Percentiles rank a stretch among this genome's conserved stretches.
Conservation (phyloP, 768 basidiomycete species). For the Amanita fuliginea region DNA sequence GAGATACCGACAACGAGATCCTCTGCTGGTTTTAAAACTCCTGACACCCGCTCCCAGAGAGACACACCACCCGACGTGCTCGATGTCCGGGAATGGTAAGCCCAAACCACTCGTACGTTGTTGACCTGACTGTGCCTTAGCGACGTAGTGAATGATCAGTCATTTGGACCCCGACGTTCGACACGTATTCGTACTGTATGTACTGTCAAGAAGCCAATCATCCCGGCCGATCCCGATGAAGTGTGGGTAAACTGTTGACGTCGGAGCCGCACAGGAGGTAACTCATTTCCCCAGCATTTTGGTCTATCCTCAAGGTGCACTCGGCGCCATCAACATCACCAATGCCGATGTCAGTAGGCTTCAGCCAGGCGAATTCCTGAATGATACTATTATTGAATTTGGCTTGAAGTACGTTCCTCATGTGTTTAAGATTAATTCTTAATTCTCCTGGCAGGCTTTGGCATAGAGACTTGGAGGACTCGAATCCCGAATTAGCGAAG, state of each 20-base stretch:
- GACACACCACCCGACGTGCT: not conserved
- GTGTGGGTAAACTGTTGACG: slow-evolving; percentile 31
- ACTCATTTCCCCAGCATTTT: slow-evolving; percentile 40
- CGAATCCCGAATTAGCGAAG: slow-evolving; percentile 50
- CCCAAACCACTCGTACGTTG: not conserved
- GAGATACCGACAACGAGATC: not conserved
- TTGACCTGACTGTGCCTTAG: not conserved
- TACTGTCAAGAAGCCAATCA: slow-evolving; percentile 10
- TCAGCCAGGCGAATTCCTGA: slow-evolving; percentile 75
- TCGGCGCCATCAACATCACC: slow-evolving; percentile 75
- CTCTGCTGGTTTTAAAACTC: not conserved
- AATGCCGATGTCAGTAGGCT: slow-evolving; percentile 68
- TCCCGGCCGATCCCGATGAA: slow-evolving; percentile 44
- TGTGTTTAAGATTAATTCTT: not conserved
- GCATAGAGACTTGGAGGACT: slow-evolving; percentile 45
- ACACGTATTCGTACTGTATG: slow-evolving; percentile 18
- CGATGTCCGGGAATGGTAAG: not conserved
- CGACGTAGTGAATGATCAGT: not conserved
- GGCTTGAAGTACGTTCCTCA: slow-evolving; percentile 67
- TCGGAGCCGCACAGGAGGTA: not conserved
- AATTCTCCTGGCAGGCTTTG: slow-evolving; percentile 41
- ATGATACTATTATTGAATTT: slow-evolving; percentile 95
- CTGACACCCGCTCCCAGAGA: not conserved
- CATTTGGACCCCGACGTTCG: slow-evolving; percentile 20
- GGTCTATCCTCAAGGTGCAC: slow-evolving; percentile 58